These are phyloP conservation scores for Mimosa pudica DNA, from an alignment of 306 rosid species.

Conservation along the genomic window DNA sequence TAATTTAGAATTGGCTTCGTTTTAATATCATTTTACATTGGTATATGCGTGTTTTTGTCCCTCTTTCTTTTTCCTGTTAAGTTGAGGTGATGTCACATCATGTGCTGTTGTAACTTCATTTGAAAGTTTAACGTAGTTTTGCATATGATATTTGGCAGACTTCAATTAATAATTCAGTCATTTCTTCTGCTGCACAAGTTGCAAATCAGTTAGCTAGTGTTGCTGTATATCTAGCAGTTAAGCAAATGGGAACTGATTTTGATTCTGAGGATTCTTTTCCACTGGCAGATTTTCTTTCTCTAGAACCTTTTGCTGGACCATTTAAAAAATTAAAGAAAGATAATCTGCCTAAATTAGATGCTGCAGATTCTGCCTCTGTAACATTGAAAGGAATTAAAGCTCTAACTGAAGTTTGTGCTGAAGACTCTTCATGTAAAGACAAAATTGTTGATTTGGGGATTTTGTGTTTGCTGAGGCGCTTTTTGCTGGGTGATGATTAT, in stretches of 20 bases:
- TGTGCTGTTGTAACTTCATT: conserved; percentile 28
- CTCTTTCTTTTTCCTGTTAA: not conserved
- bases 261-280: conserved; percentile 64
- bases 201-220: conserved; percentile 76
- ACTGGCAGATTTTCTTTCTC: conserved; percentile 73
- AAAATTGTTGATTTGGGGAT: conserved; percentile 75
- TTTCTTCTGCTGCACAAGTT: conserved; percentile 73
- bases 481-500: conserved; percentile 83
- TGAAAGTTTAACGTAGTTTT: conserved; percentile 28
- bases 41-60: not conserved
- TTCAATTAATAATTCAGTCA: conserved; percentile 72
- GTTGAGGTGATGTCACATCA: conserved; percentile 5
- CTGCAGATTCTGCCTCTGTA: conserved; percentile 92
- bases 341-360: conserved; percentile 68
- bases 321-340: conserved; percentile 70
- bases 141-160: conserved; percentile 67
- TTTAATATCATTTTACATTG: not conserved
- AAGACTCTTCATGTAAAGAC: conserved; percentile 57
- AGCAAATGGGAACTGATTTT: conserved; percentile 52
- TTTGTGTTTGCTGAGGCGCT: conserved; percentile 79
- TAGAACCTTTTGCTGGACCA: conserved; percentile 75
- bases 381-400: conserved; percentile 92
- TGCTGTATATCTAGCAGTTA: conserved; percentile 79
- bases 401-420: conserved; percentile 78
- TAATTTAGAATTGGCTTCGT: not conserved